phyloP scores from a whole-genome alignment of 1,284 basidiomycete genomes.

The Rhodotorula sp. region DNA sequence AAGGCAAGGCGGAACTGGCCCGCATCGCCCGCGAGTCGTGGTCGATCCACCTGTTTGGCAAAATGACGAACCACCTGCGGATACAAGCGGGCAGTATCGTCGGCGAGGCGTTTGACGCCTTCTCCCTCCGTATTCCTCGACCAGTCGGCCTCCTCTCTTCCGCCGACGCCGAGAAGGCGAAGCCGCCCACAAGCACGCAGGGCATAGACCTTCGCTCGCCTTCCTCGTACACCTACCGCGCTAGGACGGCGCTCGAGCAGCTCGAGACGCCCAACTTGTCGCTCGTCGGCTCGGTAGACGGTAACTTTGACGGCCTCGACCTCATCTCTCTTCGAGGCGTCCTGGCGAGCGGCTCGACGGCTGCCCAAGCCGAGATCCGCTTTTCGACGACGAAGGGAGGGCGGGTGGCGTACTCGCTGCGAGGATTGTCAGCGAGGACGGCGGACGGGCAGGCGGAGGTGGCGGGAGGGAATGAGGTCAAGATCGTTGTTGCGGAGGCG shows the following conservation, averaged over 20 bases:
- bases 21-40: constrained; percentile 18
- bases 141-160: constrained; percentile 19
- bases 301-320: constrained; percentile 37
- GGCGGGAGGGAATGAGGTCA: constrained; percentile 4
- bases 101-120: constrained; percentile 28
- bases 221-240: constrained; percentile 14
- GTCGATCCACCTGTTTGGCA: constrained; percentile 36
- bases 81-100: constrained; percentile 30
- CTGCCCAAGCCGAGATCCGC: constrained; percentile 1
- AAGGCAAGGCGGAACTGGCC: constrained; percentile 16
- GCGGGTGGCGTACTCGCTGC: background rate
- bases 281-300: constrained; percentile 30
- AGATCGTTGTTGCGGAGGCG: constrained; percentile 2
- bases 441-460: constrained; percentile 3
- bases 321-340: constrained; percentile 23
- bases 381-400: constrained; percentile 15
- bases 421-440: background rate
- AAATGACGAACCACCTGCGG: constrained; percentile 37
- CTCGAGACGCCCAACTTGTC: constrained; percentile 13
- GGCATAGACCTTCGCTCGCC: constrained; percentile 18
- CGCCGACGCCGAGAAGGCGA: constrained; percentile 14
- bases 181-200: background rate
- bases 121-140: constrained; percentile 26
- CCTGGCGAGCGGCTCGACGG: background rate
- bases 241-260: constrained; percentile 3